phyloP scores from a whole-genome alignment of 768 basidiomycete genomes.

The Pulveroboletus frians region DNA sequence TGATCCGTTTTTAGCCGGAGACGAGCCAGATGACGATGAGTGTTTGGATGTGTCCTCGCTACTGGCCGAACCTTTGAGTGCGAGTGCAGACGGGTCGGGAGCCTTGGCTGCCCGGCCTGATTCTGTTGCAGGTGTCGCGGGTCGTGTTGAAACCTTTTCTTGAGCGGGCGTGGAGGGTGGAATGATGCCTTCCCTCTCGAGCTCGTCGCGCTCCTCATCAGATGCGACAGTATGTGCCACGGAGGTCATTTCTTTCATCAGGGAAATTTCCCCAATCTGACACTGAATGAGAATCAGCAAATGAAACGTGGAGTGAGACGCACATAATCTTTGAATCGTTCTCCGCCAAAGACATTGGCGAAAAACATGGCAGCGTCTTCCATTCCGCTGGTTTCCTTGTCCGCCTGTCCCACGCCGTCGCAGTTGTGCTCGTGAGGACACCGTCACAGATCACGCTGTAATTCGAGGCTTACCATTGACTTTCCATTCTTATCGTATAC shows the following conservation, averaged over 20 bases:
- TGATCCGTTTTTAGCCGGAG: slow-evolving; percentile 17
- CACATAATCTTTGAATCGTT: slow-evolving; percentile 85
- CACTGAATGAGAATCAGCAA: background rate
- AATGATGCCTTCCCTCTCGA: slow-evolving; percentile 62
- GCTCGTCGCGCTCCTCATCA: slow-evolving; percentile 87
- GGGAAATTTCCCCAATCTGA: slow-evolving; percentile 93
- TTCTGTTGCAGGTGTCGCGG: slow-evolving; percentile 14
- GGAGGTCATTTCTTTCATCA: slow-evolving; percentile 91
- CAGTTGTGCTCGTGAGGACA: slow-evolving; percentile 1
- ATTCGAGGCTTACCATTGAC: slow-evolving; percentile 55
- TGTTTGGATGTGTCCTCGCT: slow-evolving; percentile 18
- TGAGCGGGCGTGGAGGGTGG: slow-evolving; percentile 16
- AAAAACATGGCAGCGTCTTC: slow-evolving; percentile 95
- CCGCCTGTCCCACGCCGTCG: slow-evolving; percentile 39
- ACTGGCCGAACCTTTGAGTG: slow-evolving; percentile 16
- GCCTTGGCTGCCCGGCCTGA: slow-evolving; percentile 4
- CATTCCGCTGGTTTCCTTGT: slow-evolving; percentile 78
- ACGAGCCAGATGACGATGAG: slow-evolving; percentile 10
- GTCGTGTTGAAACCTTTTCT: slow-evolving; percentile 13
- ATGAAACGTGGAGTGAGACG: slow-evolving; percentile 28
- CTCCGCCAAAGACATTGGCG: slow-evolving; percentile 92
- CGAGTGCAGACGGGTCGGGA: slow-evolving; percentile 14
- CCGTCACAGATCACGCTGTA: slow-evolving; percentile 3
- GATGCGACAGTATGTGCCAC: slow-evolving; percentile 84
- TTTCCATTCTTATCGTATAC: slow-evolving; percentile 97